Base-by-base conservation (phyloP, 805 yeast species). In the Candida chauliodis region DNA sequence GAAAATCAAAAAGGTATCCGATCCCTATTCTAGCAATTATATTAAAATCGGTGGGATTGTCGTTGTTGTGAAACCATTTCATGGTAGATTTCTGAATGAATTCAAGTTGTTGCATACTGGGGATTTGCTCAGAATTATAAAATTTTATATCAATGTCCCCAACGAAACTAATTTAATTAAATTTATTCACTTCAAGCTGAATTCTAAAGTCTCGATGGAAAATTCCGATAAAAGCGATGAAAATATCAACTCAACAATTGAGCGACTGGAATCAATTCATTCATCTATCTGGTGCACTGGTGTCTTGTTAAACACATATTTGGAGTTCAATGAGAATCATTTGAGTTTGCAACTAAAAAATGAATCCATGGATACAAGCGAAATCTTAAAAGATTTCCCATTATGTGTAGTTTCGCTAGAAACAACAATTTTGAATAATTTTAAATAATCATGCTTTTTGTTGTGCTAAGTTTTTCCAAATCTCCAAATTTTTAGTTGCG, bases 401-500 rank as follows among this genome's bases (percentile, higher is more conserved):
- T 49, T 61, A 28, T 35, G 34, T 9, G 27, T 49, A 10, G 56
- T 61, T 15, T 55, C 66, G 1, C 48, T 62, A 24, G 66, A 62
- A 43, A 60, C 64, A 2, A 61, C 65, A 2, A 44, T 62, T 3
- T 41, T 61, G 13, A 35, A 40, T 32, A 40, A 38, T 42, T 38
- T 33, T 26, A 33, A 13, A 13, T 22, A n/a, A 21, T 21, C 10
- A 21, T 8, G 24, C 7, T 24, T 19, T 28, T 13, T 14, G 30
- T 25, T 37, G 31, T 4, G 40, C 40, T 26, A 37, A 13, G 11
- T 44, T 51, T 39, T 61, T 62, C 73, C 71, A 69, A 35, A 61
- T 56, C 19, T 69, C 73, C 4, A 62, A 46, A 2, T 69, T 60
- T 32, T 52, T 54, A 40, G 63, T 51, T 0, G 73, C 70, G 24